Base-by-base conservation (phyloP, 2,329 filamentous ascomycete genomes). In the Thelonectria rubi region DNA sequence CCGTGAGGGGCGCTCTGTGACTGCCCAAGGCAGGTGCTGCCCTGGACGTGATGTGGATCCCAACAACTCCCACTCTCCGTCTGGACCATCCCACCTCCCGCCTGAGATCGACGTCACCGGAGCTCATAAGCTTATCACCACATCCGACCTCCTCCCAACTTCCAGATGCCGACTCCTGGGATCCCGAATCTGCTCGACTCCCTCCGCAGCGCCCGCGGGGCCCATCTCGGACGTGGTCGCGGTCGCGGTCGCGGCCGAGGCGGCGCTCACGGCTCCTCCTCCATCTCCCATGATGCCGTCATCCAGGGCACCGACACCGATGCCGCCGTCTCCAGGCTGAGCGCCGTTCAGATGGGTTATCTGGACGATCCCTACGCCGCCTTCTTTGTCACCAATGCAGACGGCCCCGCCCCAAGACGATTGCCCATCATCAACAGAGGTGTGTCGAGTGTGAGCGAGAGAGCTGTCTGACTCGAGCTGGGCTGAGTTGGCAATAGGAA, bases 341-440 rank as follows among this genome's bases (percentile, higher is more conserved):
- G 94, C 75, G 94, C 94, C 12, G 93, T 98, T 15, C 86, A 91
- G 58, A 75, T 93, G 52, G 93, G 93, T 32, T 98, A 98, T 75
- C 81, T 99, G 1, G 79, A 91, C 2, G 95, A 99, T 73, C 86
- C 86, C 0, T 98, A 91, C 78, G 93, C 93, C 2, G 80, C 80
- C 55, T 83, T 83, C 56, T 93, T 97, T 74, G 88, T 91, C 2
- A 80, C 84, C 58, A 73, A 69, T 63, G 55, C 70, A 14, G 77
- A 77, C 47, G 82, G 81, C 62, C 79, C 82, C 15, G 72, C 81
- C 2, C 80, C 86, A 12, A 85, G 91, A 66, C 84, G 94, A 60
- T 84, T 96, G 65, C 95, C 95, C 53, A 92, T 99, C 64, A 97
- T 99, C 73, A 98, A 99, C 74, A 84, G 94, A 86, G 94, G 94